Evolutionary conservation across 1,284 basidiomycete species (phyloP).

Genomic region (Rhodofomes roseus): DNA sequence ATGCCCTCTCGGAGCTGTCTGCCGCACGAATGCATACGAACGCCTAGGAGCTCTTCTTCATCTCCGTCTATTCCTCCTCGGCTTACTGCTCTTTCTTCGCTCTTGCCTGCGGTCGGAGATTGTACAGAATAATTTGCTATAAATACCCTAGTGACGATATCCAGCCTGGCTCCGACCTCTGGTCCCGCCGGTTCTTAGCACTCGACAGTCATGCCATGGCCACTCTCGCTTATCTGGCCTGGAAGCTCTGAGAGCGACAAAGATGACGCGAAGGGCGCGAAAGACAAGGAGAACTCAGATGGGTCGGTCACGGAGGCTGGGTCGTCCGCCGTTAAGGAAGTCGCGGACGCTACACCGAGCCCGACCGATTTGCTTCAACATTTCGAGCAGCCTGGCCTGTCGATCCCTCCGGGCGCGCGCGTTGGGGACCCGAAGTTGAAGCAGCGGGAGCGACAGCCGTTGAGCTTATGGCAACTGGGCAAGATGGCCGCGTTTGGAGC

Average conservation of each 20-base stretch:
- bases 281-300: not conserved
- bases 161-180: not conserved
- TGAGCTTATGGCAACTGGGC: slow-evolving; percentile 66
- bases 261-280: not conserved
- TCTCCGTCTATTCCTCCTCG: not conserved
- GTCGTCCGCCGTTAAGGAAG: not conserved
- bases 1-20: not conserved
- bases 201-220: slow-evolving; percentile 24
- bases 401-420: slow-evolving; percentile 69
- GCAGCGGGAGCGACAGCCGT: slow-evolving; percentile 45
- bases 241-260: slow-evolving; percentile 1
- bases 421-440: slow-evolving; percentile 58
- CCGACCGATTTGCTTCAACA: slow-evolving; percentile 42
- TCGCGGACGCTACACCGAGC: not conserved
- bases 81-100: not conserved
- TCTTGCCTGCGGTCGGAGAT: not conserved
- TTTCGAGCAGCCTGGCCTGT: slow-evolving; percentile 63
- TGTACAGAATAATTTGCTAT: not conserved
- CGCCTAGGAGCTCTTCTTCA: not conserved
- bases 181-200: not conserved
- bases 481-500: slow-evolving; percentile 62
- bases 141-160: not conserved
- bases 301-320: not conserved
- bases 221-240: slow-evolving; percentile 22
- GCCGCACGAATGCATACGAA: not conserved